Conservation (phyloP, 148 eudicot genomes). For the Rhododendron molle region DNA sequence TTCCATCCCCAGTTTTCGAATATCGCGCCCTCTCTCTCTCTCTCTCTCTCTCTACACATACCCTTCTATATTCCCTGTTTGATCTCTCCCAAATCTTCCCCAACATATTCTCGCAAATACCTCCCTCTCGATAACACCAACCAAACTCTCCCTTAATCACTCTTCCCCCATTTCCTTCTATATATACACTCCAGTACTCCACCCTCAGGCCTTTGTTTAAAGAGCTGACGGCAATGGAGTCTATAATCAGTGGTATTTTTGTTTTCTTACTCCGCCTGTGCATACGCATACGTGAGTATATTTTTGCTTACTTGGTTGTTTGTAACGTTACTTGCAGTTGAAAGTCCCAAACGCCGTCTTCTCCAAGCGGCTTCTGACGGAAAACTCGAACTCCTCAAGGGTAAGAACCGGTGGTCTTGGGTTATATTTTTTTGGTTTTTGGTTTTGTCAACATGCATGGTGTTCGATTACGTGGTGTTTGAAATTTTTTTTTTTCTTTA, state of each 20-base stretch:
- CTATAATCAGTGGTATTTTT: not conserved
- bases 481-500: not conserved
- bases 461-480: not conserved
- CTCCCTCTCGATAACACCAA: not conserved
- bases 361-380: constrained; percentile 3
- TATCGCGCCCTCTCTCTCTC: not conserved
- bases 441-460: not conserved
- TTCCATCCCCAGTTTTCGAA: not conserved
- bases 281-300: no score
- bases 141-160: not conserved
- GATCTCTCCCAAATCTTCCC: not conserved
- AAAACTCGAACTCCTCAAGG: constrained; percentile 1
- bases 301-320: not conserved
- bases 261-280: not conserved
- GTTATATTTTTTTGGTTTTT: not conserved
- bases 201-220: not conserved
- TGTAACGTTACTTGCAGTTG: not conserved
- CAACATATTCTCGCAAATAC: not conserved
- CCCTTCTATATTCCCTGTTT: not conserved
- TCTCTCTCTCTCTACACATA: no score
- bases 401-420: not conserved
- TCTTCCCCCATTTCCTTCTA: not conserved
- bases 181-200: no score
- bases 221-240: not conserved
- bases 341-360: not conserved